Conservation (phyloP, 805 yeast species). For the Starmerella bombicola region DNA sequence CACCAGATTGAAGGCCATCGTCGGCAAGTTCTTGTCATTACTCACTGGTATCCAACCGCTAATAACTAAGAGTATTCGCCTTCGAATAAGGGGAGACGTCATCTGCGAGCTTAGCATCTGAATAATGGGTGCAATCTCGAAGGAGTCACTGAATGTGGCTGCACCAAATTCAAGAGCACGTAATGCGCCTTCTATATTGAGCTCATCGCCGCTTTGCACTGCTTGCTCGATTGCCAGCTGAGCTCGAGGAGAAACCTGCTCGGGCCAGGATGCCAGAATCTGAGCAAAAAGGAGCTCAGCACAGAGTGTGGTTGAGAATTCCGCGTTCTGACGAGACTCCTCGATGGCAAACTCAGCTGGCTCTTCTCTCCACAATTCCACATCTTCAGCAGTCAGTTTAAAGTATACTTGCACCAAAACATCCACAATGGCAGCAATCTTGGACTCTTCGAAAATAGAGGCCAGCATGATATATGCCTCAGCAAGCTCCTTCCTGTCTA, state of each 20-base stretch:
- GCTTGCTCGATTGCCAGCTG: constrained; percentile 30
- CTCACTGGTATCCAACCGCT: constrained; percentile 69
- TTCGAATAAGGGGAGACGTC: constrained; percentile 64
- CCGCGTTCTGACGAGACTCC: constrained; percentile 52
- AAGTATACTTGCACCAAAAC: constrained; percentile 62
- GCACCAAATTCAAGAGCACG: constrained; percentile 76
- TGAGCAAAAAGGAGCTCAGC: constrained; percentile 77
- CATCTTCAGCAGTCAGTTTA: constrained; percentile 57
- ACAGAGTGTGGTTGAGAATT: constrained; percentile 72
- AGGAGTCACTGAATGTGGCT: constrained; percentile 44
- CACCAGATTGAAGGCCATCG: constrained; percentile 45
- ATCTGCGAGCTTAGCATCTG: constrained; percentile 39
- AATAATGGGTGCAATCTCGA: constrained; percentile 47
- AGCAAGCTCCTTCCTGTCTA: constrained; percentile 52
- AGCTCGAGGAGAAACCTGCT: constrained; percentile 47
- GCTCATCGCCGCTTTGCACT: constrained; percentile 36
- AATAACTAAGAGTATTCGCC: constrained; percentile 66
- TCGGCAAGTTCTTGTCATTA: constrained; percentile 39
- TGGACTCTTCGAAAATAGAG: constrained; percentile 35
- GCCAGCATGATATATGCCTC: constrained; percentile 42
- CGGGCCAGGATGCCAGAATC: constrained; percentile 51
- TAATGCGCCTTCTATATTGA: constrained; percentile 66
- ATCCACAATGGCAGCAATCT: constrained; percentile 47
- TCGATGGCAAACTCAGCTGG: constrained; percentile 92
- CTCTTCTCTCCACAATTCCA: constrained; percentile 70